Percentiles rank a stretch among this genome's conserved stretches.
phyloP scores from a whole-genome alignment of 73 alveolate genomes.

The Paramecium caudatum region DNA sequence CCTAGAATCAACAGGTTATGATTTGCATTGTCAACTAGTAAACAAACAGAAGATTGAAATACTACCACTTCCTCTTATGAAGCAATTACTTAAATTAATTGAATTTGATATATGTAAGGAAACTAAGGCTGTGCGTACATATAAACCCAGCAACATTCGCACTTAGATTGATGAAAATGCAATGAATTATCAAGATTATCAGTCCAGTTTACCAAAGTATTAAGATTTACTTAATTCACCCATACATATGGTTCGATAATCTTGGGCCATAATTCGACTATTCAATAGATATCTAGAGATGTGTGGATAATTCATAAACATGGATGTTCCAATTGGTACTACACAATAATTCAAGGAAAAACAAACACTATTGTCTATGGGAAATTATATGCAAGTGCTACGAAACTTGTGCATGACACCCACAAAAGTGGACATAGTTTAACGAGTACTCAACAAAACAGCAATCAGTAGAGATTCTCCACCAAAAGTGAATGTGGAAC shows the following conservation, averaged over 20 bases:
- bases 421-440: constrained; percentile 85
- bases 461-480: constrained; percentile 87
- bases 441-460: constrained; percentile 88
- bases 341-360: constrained; percentile 48
- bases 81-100: constrained; percentile 75
- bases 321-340: constrained; percentile 74
- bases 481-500: constrained; percentile 87
- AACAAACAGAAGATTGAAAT: constrained; percentile 65
- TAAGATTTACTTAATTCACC: constrained; percentile 4
- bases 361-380: constrained; percentile 65
- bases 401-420: constrained; percentile 85
- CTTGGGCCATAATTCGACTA: constrained; percentile 85
- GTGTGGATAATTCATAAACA: constrained; percentile 82
- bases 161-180: constrained; percentile 47
- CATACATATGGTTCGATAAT: neutral
- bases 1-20: constrained; percentile 84
- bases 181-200: constrained; percentile 41
- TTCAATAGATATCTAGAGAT: constrained; percentile 82
- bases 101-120: constrained; percentile 86
- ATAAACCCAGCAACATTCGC: constrained; percentile 80
- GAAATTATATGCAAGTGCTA: constrained; percentile 71
- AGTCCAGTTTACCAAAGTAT: neutral
- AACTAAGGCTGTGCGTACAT: constrained; percentile 78
- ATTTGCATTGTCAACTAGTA: constrained; percentile 76
- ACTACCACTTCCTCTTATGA: constrained; percentile 7